Evolutionary conservation across 306 rosid genomes (phyloP).

Genomic region (Alnus rubra): DNA sequence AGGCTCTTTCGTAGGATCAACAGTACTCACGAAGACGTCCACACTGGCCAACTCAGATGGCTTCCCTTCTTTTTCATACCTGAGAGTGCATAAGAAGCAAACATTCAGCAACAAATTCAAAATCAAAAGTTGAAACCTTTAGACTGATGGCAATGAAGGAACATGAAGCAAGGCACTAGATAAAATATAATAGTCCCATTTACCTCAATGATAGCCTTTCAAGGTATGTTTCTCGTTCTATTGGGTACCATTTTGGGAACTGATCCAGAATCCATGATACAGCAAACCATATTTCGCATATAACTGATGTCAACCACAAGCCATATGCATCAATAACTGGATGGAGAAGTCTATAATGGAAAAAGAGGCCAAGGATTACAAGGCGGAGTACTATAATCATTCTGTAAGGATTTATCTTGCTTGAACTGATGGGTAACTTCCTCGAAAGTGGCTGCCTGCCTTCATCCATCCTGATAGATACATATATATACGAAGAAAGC

Average conservation of each 20-base stretch:
- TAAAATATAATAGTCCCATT: constrained; percentile 1
- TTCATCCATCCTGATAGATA: constrained; percentile 90
- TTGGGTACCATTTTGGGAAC: constrained; percentile 96
- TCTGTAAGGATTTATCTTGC: constrained; percentile 98
- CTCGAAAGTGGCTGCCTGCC: constrained; percentile 96
- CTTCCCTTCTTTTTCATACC: constrained; percentile 97
- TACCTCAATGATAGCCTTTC: constrained; percentile 90
- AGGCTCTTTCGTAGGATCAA: constrained; percentile 96
- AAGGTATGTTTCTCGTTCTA: constrained; percentile 91
- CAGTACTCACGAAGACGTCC: constrained; percentile 94
- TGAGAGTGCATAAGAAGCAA: constrained; percentile 37
- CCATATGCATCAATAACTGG: constrained; percentile 95
- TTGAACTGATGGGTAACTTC: constrained; percentile 77
- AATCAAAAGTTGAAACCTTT: neutral
- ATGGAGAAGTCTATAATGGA: constrained; percentile 91
- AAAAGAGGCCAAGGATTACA: constrained; percentile 74
- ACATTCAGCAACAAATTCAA: constrained; percentile 18
- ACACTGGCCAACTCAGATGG: constrained; percentile 73
- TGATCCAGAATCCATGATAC: constrained; percentile 96
- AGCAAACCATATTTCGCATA: constrained; percentile 98
- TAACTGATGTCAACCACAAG: constrained; percentile 95
- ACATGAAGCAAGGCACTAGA: neutral
- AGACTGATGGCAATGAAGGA: neutral
- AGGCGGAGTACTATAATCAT: constrained; percentile 79
- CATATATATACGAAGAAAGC: constrained; percentile 7